Evolutionary conservation across 192 early-diverging fungal genomes (phyloP), one percentile per base, ranked within the genome.

Genomic region (Entomortierella parvispora): DNA sequence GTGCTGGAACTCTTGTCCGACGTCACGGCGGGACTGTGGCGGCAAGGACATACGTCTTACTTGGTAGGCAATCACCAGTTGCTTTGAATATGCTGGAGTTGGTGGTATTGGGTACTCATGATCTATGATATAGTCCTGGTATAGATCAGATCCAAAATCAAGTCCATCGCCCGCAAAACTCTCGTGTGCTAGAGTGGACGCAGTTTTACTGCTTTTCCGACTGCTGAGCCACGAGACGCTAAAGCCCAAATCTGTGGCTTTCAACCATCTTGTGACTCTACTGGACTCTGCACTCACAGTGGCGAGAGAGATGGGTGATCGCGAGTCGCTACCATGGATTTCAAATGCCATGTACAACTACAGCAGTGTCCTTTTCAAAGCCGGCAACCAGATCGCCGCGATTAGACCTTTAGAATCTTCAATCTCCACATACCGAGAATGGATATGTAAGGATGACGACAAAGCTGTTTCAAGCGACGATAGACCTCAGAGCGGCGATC

Each of bases 341-440:
- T 83, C 88, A 3, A 81, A 68, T n/a, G 71, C 82, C 1, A 87
- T 83, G 43, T 85, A 82, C 62, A 81, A 79, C 29, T 58, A 84
- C 28, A 88, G 89, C 1, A 83, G 70, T 4, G 42, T 55, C 2
- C 74, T 82, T 11, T 82, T 66, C 57, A 81, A 71, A 3, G 32
- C 62, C 0, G 62, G 69, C 23, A 58, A 61, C 18, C 69, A 68
- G 28, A 9, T 45, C 3, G 64, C 61, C 34, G 84, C 86, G 0
- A 60, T 82, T 9, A 29, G 68, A 22, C 83, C 86, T 11, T 50
- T 88, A 5, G 50, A 72, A 10, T 58, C 25, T 9, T 51, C 74
- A 14, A 58, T 68, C 29, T 31, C 42, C 8, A 54, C 46, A 52
- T 64, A 68, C n/a, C 45, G 20, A 18, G 12, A 17, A 1, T 77